Evolutionary conservation across 192 early-diverging fungal species (phyloP).

Genomic region (Mortierella alpina): DNA sequence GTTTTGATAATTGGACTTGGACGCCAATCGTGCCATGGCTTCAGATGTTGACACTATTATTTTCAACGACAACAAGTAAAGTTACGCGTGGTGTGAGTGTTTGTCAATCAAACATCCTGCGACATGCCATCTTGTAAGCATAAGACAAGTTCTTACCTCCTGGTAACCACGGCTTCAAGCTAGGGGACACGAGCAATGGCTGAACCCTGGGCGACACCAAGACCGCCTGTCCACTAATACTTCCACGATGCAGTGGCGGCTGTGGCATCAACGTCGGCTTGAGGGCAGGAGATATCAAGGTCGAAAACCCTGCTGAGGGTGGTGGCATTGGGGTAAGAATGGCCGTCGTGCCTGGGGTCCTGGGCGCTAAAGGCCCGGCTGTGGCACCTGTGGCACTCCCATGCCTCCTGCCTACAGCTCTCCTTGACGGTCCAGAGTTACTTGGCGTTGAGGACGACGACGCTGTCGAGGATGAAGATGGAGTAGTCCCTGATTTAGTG

Average conservation of each 20-base stretch:
- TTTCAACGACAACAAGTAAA: background rate
- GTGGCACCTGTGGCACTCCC: background rate
- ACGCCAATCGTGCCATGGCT: slow-evolving; percentile 57
- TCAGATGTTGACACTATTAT: slow-evolving; percentile 39
- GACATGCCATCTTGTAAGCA: background rate
- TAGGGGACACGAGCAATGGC: slow-evolving; percentile 59
- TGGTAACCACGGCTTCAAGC: slow-evolving; percentile 56
- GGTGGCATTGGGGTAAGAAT: slow-evolving; percentile 22
- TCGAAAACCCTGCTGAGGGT: slow-evolving; percentile 19
- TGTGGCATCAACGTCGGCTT: slow-evolving; percentile 49
- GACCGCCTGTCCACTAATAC: slow-evolving; percentile 29
- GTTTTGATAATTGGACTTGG: slow-evolving; percentile 84
- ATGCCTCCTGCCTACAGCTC: slow-evolving; percentile 3
- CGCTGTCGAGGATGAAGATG: background rate
- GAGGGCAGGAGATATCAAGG: slow-evolving; percentile 27
- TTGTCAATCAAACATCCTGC: background rate
- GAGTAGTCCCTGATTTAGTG: background rate
- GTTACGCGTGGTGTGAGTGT: background rate
- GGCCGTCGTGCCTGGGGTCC: slow-evolving; percentile 17
- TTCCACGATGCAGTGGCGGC: slow-evolving; percentile 32
- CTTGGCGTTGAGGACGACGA: slow-evolving; percentile 4
- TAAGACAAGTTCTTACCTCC: slow-evolving; percentile 17
- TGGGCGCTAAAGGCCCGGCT: slow-evolving; percentile 25
- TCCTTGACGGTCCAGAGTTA: slow-evolving; percentile 1
- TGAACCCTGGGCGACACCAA: slow-evolving; percentile 32